A percentile compares a stretch with the other conserved stretches of the same genome.
Evolutionary conservation across 2,329 filamentous ascomycete species (phyloP).

Genomic region (Beauveria asiatica): DNA sequence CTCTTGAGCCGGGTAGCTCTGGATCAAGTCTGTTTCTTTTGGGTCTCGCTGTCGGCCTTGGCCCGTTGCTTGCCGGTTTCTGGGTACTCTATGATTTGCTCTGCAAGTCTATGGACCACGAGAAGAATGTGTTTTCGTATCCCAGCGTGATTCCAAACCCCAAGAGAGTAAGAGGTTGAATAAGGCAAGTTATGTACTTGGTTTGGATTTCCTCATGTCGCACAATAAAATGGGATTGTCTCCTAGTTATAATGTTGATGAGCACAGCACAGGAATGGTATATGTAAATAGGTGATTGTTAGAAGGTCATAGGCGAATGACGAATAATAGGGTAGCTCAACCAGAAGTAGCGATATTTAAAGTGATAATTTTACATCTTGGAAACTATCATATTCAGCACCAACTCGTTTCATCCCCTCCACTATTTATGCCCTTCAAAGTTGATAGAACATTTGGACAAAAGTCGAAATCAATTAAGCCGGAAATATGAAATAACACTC

Average conservation of each 20-base stretch:
- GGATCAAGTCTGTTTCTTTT: not conserved
- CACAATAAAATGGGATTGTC: not conserved
- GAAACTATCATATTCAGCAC: not conserved
- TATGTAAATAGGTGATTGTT: not conserved
- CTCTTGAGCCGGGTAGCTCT: not conserved
- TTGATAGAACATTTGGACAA: not conserved
- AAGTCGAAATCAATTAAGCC: not conserved
- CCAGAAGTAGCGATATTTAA: not conserved
- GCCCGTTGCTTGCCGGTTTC: not conserved
- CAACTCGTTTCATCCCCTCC: not conserved
- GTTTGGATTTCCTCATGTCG: not conserved
- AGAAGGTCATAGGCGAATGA: not conserved
- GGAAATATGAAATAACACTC: not conserved
- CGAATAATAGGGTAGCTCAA: not conserved
- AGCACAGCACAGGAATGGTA: not conserved
- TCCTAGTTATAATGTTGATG: not conserved
- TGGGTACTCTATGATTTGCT: not conserved
- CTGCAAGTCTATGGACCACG: conserved; percentile 4
- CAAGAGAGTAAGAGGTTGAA: not conserved
- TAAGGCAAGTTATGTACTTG: not conserved
- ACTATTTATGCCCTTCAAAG: not conserved
- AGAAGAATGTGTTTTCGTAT: conserved; percentile 4
- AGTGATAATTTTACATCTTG: not conserved
- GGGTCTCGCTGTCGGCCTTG: not conserved
- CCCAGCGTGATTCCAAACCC: not conserved